A percentile compares a stretch with the other conserved stretches of the same genome.
Conservation (phyloP, 441 rosid species). For the Croton setiger region DNA sequence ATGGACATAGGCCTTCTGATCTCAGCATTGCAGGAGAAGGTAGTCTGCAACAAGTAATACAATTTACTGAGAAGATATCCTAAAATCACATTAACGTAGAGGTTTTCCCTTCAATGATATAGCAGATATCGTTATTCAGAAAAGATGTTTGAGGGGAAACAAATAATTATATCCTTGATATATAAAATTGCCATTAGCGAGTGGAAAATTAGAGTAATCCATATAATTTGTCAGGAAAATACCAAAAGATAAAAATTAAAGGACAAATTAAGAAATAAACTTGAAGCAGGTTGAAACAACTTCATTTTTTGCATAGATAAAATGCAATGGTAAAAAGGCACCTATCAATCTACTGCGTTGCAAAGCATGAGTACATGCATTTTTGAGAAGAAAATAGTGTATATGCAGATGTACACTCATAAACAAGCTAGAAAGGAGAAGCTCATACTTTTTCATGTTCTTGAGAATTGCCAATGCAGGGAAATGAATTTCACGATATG, state of each 20-base stretch:
- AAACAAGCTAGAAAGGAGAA: conserved; percentile 5
- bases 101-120: neutral
- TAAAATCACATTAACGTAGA: neutral
- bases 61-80: conserved; percentile 5
- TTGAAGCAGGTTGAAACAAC: neutral
- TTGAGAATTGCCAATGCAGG: conserved; percentile 64
- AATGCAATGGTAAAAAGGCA: neutral
- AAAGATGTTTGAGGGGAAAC: neutral
- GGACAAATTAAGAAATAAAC: conserved; percentile 2
- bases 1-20: conserved; percentile 85
- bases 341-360: neutral
- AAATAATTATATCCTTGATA: neutral
- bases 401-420: neutral
- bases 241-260: neutral
- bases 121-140: neutral
- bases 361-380: neutral
- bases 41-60: conserved; percentile 42
- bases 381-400: no score
- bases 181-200: neutral
- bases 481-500: conserved; percentile 83
- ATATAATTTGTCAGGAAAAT: neutral
- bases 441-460: conserved; percentile 56
- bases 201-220: neutral
- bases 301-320: neutral
- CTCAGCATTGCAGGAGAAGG: conserved; percentile 75